Percentiles rank a stretch among this genome's conserved stretches.
Evolutionary conservation across 257 asterid species (phyloP).

Genomic region (Verbascum thapsus): DNA sequence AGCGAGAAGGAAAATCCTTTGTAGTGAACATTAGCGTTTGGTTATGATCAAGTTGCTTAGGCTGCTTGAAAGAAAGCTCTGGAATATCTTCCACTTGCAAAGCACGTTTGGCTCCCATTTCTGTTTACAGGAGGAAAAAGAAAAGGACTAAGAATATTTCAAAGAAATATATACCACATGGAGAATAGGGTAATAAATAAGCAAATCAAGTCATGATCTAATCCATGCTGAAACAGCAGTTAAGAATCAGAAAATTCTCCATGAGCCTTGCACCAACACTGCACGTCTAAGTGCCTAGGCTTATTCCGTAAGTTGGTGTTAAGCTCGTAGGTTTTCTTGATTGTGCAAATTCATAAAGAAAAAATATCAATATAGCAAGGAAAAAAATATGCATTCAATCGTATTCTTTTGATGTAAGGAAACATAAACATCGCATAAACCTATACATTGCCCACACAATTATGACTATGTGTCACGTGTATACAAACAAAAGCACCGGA

Average conservation of each 20-base stretch:
- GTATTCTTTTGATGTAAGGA: not conserved
- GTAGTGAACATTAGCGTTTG: conserved; percentile 29
- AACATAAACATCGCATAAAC: not conserved
- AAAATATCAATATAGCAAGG: not conserved
- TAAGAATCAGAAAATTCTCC: conserved; percentile 4
- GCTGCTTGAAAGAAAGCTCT: conserved; percentile 63
- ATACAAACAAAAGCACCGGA: conserved; percentile 2
- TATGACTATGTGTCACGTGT: conserved; percentile 4
- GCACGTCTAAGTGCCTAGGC: conserved; percentile 3
- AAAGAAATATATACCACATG: not conserved
- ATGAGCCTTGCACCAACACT: conserved; percentile 2
- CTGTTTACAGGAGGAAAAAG: conserved; percentile 29
- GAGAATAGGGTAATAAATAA: not conserved
- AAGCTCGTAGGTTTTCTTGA: conserved; percentile 3
- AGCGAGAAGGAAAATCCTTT: conserved; percentile 34
- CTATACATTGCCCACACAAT: conserved; percentile 2
- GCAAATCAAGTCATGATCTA: not conserved
- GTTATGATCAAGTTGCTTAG: conserved; percentile 45
- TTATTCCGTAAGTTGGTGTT: conserved; percentile 8
- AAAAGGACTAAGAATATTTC: not conserved
- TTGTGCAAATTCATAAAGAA: conserved; percentile 12
- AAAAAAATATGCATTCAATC: not conserved
- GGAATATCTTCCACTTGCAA: conserved; percentile 51
- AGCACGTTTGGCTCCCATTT: conserved; percentile 75
- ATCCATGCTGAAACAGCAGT: not conserved